Base-by-base conservation (phyloP, 768 basidiomycete species). In the Dioszegia aurantiaca region DNA sequence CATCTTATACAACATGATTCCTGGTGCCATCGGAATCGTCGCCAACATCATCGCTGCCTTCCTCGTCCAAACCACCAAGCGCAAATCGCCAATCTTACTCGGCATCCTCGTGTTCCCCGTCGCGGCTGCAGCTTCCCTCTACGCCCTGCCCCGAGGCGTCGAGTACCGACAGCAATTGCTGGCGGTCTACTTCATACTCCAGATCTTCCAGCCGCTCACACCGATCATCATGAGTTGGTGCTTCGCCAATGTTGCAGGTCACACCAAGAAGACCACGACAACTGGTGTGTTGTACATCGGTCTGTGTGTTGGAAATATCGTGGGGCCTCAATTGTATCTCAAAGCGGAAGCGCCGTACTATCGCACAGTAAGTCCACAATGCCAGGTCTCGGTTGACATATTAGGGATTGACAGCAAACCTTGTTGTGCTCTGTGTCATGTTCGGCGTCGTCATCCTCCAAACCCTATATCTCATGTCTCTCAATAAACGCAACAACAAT, bases 1-100 rank as follows among this genome's bases (percentile, higher is more conserved):
- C 26, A 80, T 82, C 52, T 70, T 82, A 14, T 80, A 82, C 76
- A 81, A 81, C 59, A 80, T 82, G 56, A 80, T 81, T 4, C 81
- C 81, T 59, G 68, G 74, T 16, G 78, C 76, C 5, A 70, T 82
- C 37, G 79, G 79, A 61, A 74, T 81, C 31, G 64, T 80, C 48
- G 33, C 78, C 49, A 80, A 78, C 52, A 49, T 81, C 28, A 27
- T 58, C 42, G 36, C 80, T 2, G 80, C 78, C 17, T 73, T 58
- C 21, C 61, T 79, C 21, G 77, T 80, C 8, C 52, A 43, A 24
- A 53, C 61, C 17, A 42, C 41, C 51, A 63, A 65, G 37, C 48
- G 57, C n/a, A 69, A 69, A 39, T 46, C 60, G 1, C 61, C 64
- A 9, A 57, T 69, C 21, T 31, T 69, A 16, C 45, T 65, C 33